A percentile compares a stretch with the other conserved stretches of the same genome.
Conservation (phyloP, 1,284 basidiomycete species). For the Tilletia caries region DNA sequence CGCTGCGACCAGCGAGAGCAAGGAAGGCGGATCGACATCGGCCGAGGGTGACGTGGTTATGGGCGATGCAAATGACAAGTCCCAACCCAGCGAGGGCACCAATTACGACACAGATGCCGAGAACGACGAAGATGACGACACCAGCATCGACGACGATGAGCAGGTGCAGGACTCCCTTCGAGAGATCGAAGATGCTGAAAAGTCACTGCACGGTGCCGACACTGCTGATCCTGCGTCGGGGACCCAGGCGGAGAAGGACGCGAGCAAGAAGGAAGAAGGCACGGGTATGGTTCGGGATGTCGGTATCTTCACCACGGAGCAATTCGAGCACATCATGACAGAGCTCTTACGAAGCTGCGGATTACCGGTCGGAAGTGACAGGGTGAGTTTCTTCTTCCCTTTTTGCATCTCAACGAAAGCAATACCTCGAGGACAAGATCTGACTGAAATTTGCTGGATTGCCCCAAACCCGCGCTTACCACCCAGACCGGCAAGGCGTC, state of each 20-base stretch:
- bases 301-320: slow-evolving; percentile 79
- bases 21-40: neutral
- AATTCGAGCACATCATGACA: slow-evolving; percentile 81
- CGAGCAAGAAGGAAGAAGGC: neutral
- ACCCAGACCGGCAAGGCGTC: slow-evolving; percentile 33
- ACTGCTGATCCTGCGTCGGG: neutral
- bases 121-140: neutral
- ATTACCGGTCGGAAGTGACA: slow-evolving; percentile 60
- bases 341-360: slow-evolving; percentile 82
- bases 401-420: too few relatives aligned
- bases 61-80: neutral
- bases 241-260: neutral
- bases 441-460: too few relatives aligned
- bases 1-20: neutral
- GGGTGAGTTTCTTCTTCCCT: slow-evolving; percentile 15
- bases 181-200: neutral
- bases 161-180: too few relatives aligned
- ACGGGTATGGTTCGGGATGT: slow-evolving; percentile 65
- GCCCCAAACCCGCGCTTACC: neutral
- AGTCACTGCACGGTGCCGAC: neutral
- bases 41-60: neutral
- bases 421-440: too few relatives aligned
- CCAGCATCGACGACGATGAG: neutral
- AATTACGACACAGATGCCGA: neutral
- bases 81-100: too few relatives aligned